Evolutionary conservation across 192 early-diverging fungal species (phyloP), one percentile per base, ranked within the genome.

Genomic region (Chytriomyces hyalinus): DNA sequence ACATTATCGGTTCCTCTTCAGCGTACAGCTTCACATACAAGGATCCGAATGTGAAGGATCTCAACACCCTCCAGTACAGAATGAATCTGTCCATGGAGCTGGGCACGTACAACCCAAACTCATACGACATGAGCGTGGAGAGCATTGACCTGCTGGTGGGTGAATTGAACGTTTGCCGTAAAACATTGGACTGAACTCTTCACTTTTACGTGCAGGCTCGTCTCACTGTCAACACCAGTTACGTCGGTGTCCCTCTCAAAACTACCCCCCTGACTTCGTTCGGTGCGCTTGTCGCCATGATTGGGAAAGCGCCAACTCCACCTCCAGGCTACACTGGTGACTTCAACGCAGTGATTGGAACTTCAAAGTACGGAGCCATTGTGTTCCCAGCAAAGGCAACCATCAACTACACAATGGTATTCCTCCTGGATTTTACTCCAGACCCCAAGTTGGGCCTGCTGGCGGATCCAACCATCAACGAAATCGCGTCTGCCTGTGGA

Each of bases 351-450:
- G 11, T 60, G 26, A 68, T 82, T 57, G 80, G 80, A 50, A 61
- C 48, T 15, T 70, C 76, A 13, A 9, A 6, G 8, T 24, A 78
- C 15, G 36, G n/a, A 5, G 20, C 49, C 28, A 50, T 82, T 46
- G 57, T 67, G 0, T 75, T 82, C 46, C 63, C 80, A 10, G 45
- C 76, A 5, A 72, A 75, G 26, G 13, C 28, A 15, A 60, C 17
- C 17, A 64, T 64, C n/a, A 51, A 69, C 49, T 78, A 74, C 63
- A 44, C 53, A 44, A 70, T 82, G 70, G 44, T 74, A 45, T 82
- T 82, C 49, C 65, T 65, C 4, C 51, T 82, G 49, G 47, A 64
- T 44, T 82, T 70, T 49, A 68, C 75, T 4, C 70, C 62, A 11
- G 65, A 63, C 13, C 62, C 60, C 53, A 10, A 53, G 11, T 26